Evolutionary conservation across 1,139 yeast genomes (phyloP), one percentile per base, ranked within the genome.

Genomic region (Kodamaea derodonti): DNA sequence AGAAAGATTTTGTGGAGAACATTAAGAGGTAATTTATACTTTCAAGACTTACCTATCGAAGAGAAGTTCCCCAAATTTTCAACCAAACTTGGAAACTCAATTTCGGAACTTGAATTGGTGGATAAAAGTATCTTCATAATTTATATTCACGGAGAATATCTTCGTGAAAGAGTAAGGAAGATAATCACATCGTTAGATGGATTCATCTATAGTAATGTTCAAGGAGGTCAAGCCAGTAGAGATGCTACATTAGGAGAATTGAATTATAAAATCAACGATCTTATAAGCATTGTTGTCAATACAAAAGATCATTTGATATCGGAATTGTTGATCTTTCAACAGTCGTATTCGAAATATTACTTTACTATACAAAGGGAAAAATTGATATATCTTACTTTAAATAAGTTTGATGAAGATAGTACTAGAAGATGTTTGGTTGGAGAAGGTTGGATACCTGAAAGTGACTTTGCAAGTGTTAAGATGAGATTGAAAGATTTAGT

Each of bases 391-490:
- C 76, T 81, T 45, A 74, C 85, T 0, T 69, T 92, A 55, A 90
- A 90, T 59, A 70, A 77, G 48, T 88, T 90, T 60, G 85, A 84
- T 53, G 86, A 80, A 56, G 97, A 90, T 56, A 78, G 80, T 39
- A 79, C 87, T 25, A 75, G 97, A 60, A 77, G 92, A 49, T 84
- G 95, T 41, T 67, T 92, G 37, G 87, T 92, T 40, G 97, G 95
- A n/a, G 98, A 92, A 66, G 99, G 97, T 22, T 92, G 98, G 98
- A 74, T 88, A 24, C 95, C 95, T 1, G 49, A 46, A 20, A 42
- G 49, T 13, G 70, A 67, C 35, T 38, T 52, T 65, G 34, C 52
- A 45, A 29, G 48, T 42, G 22, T 47, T 10, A 33, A 28, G 28
- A 14, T n/a, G 14, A 15, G 11, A 14, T 28, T 28, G 24, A 7